A percentile compares a stretch with the other conserved stretches of the same genome.
Evolutionary conservation across 78 protist species (phyloP).

Genomic region (Dictyostelium firmibasis): DNA sequence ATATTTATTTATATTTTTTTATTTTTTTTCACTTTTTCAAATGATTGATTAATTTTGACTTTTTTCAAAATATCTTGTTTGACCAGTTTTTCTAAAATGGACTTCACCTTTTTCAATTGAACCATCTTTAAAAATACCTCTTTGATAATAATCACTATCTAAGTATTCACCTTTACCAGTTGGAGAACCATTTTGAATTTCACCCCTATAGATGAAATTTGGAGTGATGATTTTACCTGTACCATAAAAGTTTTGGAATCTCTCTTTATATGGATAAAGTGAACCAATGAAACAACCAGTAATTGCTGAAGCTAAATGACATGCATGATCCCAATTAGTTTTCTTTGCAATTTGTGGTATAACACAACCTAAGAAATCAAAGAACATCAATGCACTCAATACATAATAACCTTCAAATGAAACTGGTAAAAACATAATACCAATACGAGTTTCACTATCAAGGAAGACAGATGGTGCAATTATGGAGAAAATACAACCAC

Average conservation of each 20-base stretch:
- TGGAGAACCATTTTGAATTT: constrained; percentile 10
- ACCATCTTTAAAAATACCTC: constrained; percentile 8
- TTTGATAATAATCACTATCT: neutral
- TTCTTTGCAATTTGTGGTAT: neutral
- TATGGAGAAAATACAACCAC: constrained; percentile 24
- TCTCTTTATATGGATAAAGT: constrained; percentile 17
- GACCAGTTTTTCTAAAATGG: neutral
- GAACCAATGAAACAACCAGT: neutral
- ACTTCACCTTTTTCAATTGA: neutral
- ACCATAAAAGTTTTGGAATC: constrained; percentile 29
- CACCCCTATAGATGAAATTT: neutral
- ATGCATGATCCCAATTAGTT: constrained; percentile 58
- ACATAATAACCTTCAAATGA: neutral
- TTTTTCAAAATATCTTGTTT: neutral
- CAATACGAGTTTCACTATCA: neutral
- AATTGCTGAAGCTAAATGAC: constrained; percentile 18
- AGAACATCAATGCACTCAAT: neutral
- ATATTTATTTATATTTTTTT: no score
- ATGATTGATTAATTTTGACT: neutral
- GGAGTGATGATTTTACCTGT: neutral
- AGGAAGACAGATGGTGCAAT: constrained; percentile 10
- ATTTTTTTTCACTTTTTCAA: no score
- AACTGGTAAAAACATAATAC: constrained; percentile 31
- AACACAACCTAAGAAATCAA: constrained; percentile 7
- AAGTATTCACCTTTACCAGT: neutral